phyloP scores from a whole-genome alignment of 1,284 basidiomycete genomes.

The Inonotus obliquus region DNA sequence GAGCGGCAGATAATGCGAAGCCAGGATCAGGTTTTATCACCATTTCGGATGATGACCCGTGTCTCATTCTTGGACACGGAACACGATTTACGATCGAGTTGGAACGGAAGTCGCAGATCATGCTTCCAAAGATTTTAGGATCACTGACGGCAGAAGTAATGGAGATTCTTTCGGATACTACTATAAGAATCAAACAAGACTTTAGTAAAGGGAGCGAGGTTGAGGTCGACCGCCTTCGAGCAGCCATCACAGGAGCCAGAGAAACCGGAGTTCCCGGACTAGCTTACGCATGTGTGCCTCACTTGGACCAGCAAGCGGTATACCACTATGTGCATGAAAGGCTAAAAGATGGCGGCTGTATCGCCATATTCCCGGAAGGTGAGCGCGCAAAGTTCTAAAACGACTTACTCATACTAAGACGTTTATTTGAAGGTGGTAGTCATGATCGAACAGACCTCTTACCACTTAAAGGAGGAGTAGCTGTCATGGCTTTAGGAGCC shows the following conservation, averaged over 20 bases:
- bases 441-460: slow-evolving; percentile 94
- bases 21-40: slow-evolving; percentile 72
- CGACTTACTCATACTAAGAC: slow-evolving; percentile 6
- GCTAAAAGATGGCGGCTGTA: slow-evolving; percentile 82
- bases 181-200: slow-evolving; percentile 82
- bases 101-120: slow-evolving; percentile 77
- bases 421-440: slow-evolving; percentile 67
- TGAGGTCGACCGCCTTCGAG: slow-evolving; percentile 50
- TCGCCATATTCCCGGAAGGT: slow-evolving; percentile 98
- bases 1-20: slow-evolving; percentile 87
- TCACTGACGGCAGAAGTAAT: slow-evolving; percentile 80
- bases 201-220: slow-evolving; percentile 82
- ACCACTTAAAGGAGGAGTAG: slow-evolving; percentile 93
- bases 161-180: slow-evolving; percentile 87
- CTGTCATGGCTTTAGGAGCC: slow-evolving; percentile 94
- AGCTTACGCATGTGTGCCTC: slow-evolving; percentile 75
- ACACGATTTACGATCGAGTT: slow-evolving; percentile 83
- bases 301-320: slow-evolving; percentile 91
- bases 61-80: slow-evolving; percentile 72
- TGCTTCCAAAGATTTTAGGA: slow-evolving; percentile 81
- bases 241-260: slow-evolving; percentile 56
- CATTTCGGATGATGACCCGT: slow-evolving; percentile 73
- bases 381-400: slow-evolving; percentile 19
- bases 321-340: slow-evolving; percentile 91
- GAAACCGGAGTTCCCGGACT: slow-evolving; percentile 55